phyloP scores from a whole-genome alignment of 2,329 filamentous ascomycete genomes.

The Emydomyces testavorans region DNA sequence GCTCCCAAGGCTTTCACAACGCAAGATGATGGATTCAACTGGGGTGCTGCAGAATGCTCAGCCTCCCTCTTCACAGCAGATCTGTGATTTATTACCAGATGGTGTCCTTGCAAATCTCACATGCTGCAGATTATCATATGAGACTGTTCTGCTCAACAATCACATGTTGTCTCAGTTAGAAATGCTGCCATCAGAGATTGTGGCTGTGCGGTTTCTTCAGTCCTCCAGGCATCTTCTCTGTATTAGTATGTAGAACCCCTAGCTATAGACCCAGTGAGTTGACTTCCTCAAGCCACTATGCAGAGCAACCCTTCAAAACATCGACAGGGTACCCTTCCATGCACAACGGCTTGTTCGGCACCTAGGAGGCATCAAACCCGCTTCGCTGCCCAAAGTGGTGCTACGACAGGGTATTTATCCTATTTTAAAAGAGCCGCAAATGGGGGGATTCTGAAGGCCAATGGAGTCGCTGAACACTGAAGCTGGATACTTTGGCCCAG shows the following conservation, averaged over 20 bases:
- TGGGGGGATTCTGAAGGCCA: not conserved
- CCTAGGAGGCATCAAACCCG: not conserved
- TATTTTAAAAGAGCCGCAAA: constrained; percentile 7
- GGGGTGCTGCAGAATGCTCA: constrained; percentile 4
- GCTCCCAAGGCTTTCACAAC: not conserved
- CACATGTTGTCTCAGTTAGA: not conserved
- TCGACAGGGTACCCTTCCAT: not conserved
- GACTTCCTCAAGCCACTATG: not conserved
- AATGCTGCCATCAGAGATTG: not conserved
- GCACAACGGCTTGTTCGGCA: no score
- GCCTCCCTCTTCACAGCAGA: not conserved
- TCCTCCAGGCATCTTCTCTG: not conserved
- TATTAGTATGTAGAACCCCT: not conserved
- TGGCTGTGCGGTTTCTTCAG: not conserved
- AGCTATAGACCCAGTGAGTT: not conserved
- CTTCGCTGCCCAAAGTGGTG: constrained; percentile 13
- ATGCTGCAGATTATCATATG: not conserved
- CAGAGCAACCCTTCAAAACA: not conserved
- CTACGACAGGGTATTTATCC: not conserved
- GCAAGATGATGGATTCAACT: not conserved
- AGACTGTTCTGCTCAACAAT: not conserved
- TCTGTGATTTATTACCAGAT: not conserved
- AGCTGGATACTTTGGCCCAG: not conserved
- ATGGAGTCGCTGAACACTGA: not conserved
- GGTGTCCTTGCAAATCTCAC: not conserved